Evolutionary conservation across 306 rosid species (phyloP), one percentile per base, ranked within the genome.

Genomic region (Delonix regia): DNA sequence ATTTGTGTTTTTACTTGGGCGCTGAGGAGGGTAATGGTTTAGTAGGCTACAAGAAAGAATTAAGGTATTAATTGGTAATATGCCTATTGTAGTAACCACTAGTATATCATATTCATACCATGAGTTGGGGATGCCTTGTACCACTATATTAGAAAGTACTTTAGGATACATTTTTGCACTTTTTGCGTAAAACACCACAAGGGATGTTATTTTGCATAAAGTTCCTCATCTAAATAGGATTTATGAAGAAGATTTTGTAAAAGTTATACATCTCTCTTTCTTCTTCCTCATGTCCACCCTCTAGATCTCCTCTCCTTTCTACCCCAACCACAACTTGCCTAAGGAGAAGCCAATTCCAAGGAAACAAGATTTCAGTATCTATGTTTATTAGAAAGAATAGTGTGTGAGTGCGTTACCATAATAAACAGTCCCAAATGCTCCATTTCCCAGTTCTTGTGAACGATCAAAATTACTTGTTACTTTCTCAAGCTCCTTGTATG

Each of bases 391-490:
- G 13, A 69, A 28, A 11, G 34, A 18, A 38, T 7, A 41, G 68
- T 4, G 51, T 55, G 38, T 21, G 53, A 49, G 47, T 51, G 66
- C 36, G 15, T 62, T 48, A 83, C 83, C 83, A 73, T 72, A 27
- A 52, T 78, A 83, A 67, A 83, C 83, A 56, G 72, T 57, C 9
- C 83, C 86, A 65, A 83, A 83, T 21, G 83, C 86, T 49, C 86
- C 86, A 77, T 87, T 91, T 76, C 96, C 93, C 65, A 91, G 75
- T 63, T 87, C 88, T 56, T 14, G 84, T 38, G 76, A 60, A 25
- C 19, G 59, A 61, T 85, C 85, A 63, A 90, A 90, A 38, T 85
- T 83, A 72, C 84, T 75, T 2, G 96, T 88, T 60, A 91, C 91
- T 78, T 78, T 81, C 67, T 76, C 78, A 12, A 91, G 91, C 51